Evolutionary conservation across 306 rosid genomes (phyloP).

Genomic region (Dalbergia cultrata): DNA sequence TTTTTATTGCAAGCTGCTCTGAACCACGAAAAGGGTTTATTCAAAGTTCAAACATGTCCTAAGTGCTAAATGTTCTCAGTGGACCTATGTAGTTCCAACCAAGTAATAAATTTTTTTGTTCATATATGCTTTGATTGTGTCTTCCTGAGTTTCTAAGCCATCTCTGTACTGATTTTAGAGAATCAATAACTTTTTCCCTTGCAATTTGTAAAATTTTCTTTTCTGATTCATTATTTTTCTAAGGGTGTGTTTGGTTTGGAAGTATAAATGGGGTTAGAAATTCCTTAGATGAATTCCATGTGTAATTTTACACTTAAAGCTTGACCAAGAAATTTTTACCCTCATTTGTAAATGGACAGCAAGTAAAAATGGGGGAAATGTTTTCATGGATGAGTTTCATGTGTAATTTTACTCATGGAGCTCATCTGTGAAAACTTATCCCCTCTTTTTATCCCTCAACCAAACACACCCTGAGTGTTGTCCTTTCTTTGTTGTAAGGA

Average conservation of each 20-base stretch:
- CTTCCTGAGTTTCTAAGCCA: conserved; percentile 7
- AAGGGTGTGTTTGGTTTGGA: too few relatives aligned
- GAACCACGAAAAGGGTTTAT: neutral
- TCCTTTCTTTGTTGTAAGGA: neutral
- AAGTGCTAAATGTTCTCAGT: conserved; percentile 5
- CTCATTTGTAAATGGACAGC: too few relatives aligned
- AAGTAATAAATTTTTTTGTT: neutral
- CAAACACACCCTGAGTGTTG: neutral
- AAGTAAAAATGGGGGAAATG: too few relatives aligned
- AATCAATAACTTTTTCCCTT: too few relatives aligned
- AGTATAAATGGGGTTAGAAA: too few relatives aligned
- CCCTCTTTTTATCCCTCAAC: too few relatives aligned
- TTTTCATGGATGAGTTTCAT: too few relatives aligned
- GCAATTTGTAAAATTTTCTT: conserved; percentile 1
- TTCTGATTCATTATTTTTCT: neutral
- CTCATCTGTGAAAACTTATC: too few relatives aligned
- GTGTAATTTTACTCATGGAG: too few relatives aligned
- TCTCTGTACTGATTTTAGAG: conserved; percentile 1
- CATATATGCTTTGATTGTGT: neutral
- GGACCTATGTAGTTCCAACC: neutral
- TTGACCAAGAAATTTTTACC: too few relatives aligned
- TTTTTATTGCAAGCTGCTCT: neutral
- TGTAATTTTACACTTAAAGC: too few relatives aligned
- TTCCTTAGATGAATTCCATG: too few relatives aligned
- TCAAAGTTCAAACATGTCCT: neutral